A percentile compares a stretch with the other conserved stretches of the same genome.
Conservation (phyloP, 2,329 filamentous ascomycete genomes). For the Fonsecaea nubica region DNA sequence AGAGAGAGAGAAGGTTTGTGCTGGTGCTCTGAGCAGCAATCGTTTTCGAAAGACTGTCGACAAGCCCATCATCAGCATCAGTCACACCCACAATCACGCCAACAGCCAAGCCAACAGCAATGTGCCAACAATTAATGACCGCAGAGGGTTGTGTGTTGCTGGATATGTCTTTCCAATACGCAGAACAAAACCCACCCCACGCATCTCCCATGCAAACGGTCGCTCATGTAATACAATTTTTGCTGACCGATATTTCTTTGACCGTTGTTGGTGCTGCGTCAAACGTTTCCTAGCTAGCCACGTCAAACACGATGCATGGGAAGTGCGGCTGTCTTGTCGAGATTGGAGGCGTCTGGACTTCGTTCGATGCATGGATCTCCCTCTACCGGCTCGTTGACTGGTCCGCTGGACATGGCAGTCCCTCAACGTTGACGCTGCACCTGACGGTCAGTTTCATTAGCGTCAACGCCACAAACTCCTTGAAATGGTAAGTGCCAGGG, state of each 20-base stretch:
- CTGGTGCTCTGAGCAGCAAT: not conserved
- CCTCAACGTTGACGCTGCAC: not conserved
- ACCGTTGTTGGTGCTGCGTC: conserved; percentile 6
- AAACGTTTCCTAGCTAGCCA: conserved; percentile 10
- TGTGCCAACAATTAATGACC: not conserved
- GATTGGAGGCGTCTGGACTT: conserved; percentile 22
- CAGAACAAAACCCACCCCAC: not conserved
- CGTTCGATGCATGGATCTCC: conserved; percentile 17
- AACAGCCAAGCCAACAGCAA: not conserved
- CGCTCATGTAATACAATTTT: conserved; percentile 34
- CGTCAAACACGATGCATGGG: conserved; percentile 10
- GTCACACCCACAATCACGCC: not conserved
- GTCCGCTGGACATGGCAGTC: not conserved
- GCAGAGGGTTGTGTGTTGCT: not conserved
- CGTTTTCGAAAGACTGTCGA: not conserved
- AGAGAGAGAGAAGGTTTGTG: not conserved
- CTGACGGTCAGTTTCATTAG: conserved; percentile 4
- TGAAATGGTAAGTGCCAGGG: conserved; percentile 14
- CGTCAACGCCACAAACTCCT: conserved; percentile 20
- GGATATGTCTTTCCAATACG: not conserved
- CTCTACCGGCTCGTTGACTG: not conserved
- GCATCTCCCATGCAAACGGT: conserved; percentile 1
- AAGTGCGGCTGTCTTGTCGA: conserved; percentile 13
- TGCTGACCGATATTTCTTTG: conserved; percentile 34
- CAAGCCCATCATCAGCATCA: conserved; percentile 1